Conservation (phyloP, 2,329 filamentous ascomycete genomes). For the Chrysosporium keratinophilum region DNA sequence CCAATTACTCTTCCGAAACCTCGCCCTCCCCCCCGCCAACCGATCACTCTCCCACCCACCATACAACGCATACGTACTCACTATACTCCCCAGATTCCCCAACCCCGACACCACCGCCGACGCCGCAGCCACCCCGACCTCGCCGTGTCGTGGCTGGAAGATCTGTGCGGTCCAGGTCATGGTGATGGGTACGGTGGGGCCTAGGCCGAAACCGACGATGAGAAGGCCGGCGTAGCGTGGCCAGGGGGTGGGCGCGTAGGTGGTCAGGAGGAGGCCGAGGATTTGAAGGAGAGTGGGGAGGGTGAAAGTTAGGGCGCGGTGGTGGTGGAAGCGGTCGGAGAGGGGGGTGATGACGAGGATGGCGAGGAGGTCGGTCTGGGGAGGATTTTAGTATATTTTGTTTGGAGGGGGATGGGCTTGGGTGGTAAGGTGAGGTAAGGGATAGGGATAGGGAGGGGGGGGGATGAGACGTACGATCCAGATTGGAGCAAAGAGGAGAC, state of each 20-base stretch:
- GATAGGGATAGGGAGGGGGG: neutral
- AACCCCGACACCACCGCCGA: constrained; percentile 76
- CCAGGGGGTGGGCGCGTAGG: constrained; percentile 61
- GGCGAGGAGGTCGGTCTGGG: constrained; percentile 71
- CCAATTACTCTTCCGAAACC: constrained; percentile 73
- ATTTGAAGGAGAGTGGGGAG: constrained; percentile 69
- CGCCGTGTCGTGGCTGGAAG: constrained; percentile 79
- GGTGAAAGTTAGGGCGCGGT: constrained; percentile 72
- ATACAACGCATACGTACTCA: constrained; percentile 83
- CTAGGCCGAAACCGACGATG: constrained; percentile 80
- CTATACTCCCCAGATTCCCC: constrained; percentile 75
- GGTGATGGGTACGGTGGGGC: constrained; percentile 81
- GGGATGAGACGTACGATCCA: constrained; percentile 59
- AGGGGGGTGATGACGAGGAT: constrained; percentile 78
- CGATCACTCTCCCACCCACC: constrained; percentile 74
- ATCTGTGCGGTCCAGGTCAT: constrained; percentile 92
- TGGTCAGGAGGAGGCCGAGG: constrained; percentile 65
- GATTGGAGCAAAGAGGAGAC: constrained; percentile 77
- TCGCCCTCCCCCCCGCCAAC: constrained; percentile 49
- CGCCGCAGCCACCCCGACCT: constrained; percentile 80
- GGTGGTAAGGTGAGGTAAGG: neutral
- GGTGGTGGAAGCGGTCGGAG: constrained; percentile 73
- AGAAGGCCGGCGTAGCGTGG: constrained; percentile 79
- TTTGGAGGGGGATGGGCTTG: neutral
- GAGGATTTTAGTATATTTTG: neutral